phyloP scores from a whole-genome alignment of 805 yeast species.

The Osmozyma mogii region DNA sequence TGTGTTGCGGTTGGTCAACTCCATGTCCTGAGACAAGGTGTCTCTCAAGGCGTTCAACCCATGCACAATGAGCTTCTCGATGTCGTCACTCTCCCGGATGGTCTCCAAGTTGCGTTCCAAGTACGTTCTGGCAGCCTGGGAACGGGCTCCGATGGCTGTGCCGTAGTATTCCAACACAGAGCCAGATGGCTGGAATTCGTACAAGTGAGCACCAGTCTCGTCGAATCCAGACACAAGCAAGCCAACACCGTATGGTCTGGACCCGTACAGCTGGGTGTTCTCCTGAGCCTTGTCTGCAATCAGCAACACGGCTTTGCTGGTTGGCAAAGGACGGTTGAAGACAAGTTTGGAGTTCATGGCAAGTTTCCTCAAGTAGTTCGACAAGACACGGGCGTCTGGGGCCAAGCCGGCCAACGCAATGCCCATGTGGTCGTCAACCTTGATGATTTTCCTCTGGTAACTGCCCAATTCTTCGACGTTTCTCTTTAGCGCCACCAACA shows the following conservation, averaged over 20 bases:
- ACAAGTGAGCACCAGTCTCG: conserved; percentile 88
- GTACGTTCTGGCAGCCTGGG: conserved; percentile 96
- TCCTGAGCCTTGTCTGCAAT: conserved; percentile 96
- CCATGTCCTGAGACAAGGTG: conserved; percentile 90
- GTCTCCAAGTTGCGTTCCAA: conserved; percentile 77
- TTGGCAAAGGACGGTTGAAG: conserved; percentile 77
- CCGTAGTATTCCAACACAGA: conserved; percentile 86
- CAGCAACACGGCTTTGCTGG: conserved; percentile 73
- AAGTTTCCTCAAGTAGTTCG: conserved; percentile 83
- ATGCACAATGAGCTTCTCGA: conserved; percentile 72
- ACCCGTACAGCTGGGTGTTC: conserved; percentile 92
- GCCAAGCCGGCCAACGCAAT: conserved; percentile 95
- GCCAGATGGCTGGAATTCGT: conserved; percentile 95
- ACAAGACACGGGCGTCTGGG: conserved; percentile 93
- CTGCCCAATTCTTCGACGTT: conserved; percentile 97
- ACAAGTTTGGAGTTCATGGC: conserved; percentile 83
- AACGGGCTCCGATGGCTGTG: conserved; percentile 95
- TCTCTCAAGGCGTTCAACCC: conserved; percentile 91
- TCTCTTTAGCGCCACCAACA: conserved; percentile 86
- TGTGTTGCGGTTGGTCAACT: conserved; percentile 74
- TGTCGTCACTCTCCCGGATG: conserved; percentile 48
- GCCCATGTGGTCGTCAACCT: conserved; percentile 90
- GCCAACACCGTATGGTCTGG: conserved; percentile 98
- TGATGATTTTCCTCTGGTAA: conserved; percentile 87
- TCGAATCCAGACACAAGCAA: conserved; percentile 84